These are phyloP conservation scores for Volvox reticuliferus DNA, from an alignment of 139 green algal genomes.

Conservation along the genomic window DNA sequence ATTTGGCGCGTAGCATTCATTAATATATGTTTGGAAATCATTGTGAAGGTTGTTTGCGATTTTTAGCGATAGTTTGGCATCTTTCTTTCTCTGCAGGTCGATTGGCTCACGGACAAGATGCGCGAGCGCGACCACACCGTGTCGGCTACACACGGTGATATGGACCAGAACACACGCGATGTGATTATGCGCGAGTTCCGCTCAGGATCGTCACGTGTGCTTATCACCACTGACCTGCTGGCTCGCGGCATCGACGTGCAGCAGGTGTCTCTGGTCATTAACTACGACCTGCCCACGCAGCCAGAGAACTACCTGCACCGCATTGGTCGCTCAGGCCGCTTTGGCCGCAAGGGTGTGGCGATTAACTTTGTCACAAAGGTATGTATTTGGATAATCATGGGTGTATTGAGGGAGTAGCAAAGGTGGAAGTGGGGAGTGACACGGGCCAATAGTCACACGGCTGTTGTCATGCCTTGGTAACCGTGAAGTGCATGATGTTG, in stretches of 20 bases:
- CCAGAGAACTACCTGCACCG: conserved; percentile 99
- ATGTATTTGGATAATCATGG: not conserved
- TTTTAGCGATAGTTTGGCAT: too few relatives aligned
- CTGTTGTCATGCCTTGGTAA: too few relatives aligned
- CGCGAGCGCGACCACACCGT: conserved; percentile 98
- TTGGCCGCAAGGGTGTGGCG: conserved; percentile 98
- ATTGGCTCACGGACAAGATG: conserved; percentile 99
- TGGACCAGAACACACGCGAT: conserved; percentile 99
- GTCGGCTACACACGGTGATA: conserved; percentile 99
- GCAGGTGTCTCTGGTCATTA: conserved; percentile 99
- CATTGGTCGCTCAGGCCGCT: conserved; percentile 94
- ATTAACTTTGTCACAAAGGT: conserved; percentile 98
- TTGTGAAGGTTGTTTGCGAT: too few relatives aligned
- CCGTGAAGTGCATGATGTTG: too few relatives aligned
- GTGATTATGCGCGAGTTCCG: conserved; percentile 99
- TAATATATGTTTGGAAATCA: too few relatives aligned
- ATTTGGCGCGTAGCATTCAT: too few relatives aligned
- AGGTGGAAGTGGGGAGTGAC: too few relatives aligned
- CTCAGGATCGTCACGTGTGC: conserved; percentile 97
- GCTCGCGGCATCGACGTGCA: conserved; percentile 99
- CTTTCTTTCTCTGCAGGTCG: conserved; percentile 75
- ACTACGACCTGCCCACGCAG: conserved; percentile 99
- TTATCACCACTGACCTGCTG: conserved; percentile 99
- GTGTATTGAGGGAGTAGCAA: too few relatives aligned
- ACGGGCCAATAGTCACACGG: too few relatives aligned